These are phyloP conservation scores for Aphanoascus verrucosus DNA, from an alignment of 2,329 filamentous ascomycete species.

Conservation along the genomic window DNA sequence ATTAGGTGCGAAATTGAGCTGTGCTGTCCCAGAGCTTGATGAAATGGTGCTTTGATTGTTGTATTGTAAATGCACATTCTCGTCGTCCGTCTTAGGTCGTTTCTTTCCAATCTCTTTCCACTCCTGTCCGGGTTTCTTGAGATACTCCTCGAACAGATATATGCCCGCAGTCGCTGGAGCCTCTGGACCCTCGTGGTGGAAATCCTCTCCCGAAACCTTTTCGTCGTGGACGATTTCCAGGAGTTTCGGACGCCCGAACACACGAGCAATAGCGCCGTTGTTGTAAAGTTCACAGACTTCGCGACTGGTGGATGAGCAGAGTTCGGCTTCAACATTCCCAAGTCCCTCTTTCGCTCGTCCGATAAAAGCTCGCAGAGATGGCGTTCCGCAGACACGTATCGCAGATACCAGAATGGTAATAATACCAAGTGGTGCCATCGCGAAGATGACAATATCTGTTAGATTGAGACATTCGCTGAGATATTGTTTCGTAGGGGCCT, in stretches of 20 bases:
- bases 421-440: conserved; percentile 20
- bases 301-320: conserved; percentile 21
- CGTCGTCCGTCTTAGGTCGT: conserved; percentile 1
- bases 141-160: not conserved
- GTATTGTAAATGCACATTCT: not conserved
- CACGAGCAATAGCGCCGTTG: conserved; percentile 29
- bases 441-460: conserved; percentile 20
- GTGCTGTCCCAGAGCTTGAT: not conserved
- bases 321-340: conserved; percentile 20
- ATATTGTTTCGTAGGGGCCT: conserved; percentile 23
- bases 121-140: not conserved
- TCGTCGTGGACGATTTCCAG: conserved; percentile 29
- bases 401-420: conserved; percentile 19
- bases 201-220: conserved; percentile 31
- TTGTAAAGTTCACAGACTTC: conserved; percentile 35
- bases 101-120: not conserved
- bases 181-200: conserved; percentile 17
- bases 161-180: not conserved
- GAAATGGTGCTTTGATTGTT: not conserved
- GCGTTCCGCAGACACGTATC: conserved; percentile 19
- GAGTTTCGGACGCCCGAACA: conserved; percentile 27
- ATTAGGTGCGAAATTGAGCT: conserved; percentile 13
- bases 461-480: conserved; percentile 20
- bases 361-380: conserved; percentile 19
- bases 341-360: conserved; percentile 20